Conservation (phyloP, 163 green algal genomes). For the Volvox carteri region DNA sequence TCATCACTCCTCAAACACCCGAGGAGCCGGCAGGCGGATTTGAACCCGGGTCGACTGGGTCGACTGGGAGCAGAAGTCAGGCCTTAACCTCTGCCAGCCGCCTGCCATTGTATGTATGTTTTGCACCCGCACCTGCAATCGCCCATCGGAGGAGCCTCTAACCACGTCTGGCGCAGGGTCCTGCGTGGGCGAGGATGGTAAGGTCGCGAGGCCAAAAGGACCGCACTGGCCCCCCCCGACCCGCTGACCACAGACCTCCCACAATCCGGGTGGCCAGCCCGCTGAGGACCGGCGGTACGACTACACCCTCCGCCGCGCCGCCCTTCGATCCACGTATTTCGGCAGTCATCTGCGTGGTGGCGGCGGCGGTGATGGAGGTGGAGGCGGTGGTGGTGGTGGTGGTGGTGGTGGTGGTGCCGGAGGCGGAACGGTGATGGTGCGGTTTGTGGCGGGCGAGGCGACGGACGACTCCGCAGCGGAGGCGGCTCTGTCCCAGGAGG, state of each 20-base stretch:
- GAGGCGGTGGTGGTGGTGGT: background rate
- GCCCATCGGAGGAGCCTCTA: background rate
- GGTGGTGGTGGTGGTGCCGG: background rate
- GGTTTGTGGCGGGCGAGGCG: constrained; percentile 29
- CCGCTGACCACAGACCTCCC: constrained; percentile 4
- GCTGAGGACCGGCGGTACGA: background rate
- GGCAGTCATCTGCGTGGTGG: background rate
- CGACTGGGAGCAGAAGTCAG: too few species aligned
- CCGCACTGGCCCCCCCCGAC: background rate
- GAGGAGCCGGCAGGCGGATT: too few species aligned
- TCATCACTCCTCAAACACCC: too few species aligned
- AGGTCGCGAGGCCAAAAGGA: background rate
- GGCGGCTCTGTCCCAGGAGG: constrained; percentile 10
- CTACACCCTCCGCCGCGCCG: constrained; percentile 45
- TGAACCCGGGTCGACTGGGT: too few species aligned
- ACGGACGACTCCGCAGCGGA: background rate
- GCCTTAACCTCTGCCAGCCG: too few species aligned
- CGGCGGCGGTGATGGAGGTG: background rate
- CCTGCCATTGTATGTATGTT: too few species aligned
- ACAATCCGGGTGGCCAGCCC: constrained; percentile 9
- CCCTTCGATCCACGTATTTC: constrained; percentile 23
- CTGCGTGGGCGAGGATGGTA: background rate
- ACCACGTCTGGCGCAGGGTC: background rate
- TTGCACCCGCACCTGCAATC: background rate
- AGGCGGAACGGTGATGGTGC: constrained; percentile 8